Conservation (phyloP, 2,329 filamentous ascomycete species). For the Bretziella fagacearum region DNA sequence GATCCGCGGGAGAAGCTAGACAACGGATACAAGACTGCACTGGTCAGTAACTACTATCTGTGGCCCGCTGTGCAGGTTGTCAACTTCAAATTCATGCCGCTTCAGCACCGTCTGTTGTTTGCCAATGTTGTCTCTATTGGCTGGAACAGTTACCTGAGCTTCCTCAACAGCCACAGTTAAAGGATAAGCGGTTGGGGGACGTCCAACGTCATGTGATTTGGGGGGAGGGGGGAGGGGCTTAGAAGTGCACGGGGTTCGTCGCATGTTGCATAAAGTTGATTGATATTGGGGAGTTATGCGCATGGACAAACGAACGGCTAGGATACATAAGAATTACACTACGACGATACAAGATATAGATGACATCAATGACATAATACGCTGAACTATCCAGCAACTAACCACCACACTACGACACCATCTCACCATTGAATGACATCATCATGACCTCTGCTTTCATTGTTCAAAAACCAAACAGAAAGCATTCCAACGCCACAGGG, state of each 20-base stretch:
- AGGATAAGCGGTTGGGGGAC: neutral
- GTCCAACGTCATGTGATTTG: too few species aligned
- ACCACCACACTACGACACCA: neutral
- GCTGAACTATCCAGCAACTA: too few species aligned
- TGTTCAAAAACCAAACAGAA: neutral
- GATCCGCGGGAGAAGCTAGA: slow-evolving; percentile 47
- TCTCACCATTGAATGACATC: neutral
- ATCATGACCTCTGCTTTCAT: neutral
- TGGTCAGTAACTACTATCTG: slow-evolving; percentile 71
- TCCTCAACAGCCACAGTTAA: slow-evolving; percentile 34
- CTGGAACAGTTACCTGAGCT: slow-evolving; percentile 50
- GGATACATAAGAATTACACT: neutral
- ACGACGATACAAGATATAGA: slow-evolving; percentile 5
- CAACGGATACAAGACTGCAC: slow-evolving; percentile 51
- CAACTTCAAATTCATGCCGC: slow-evolving; percentile 76
- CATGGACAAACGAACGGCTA: neutral
- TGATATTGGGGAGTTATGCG: neutral
- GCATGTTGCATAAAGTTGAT: slow-evolving; percentile 4
- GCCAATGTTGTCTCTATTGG: slow-evolving; percentile 64
- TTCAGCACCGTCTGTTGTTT: slow-evolving; percentile 68
- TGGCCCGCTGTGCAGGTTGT: slow-evolving; percentile 74
- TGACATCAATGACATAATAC: slow-evolving; percentile 2
- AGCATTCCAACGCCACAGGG: neutral
- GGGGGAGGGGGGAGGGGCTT: neutral
- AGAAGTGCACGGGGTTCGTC: neutral